phyloP scores from a whole-genome alignment of 2,329 filamentous ascomycete genomes.

The Diaporthe eres region DNA sequence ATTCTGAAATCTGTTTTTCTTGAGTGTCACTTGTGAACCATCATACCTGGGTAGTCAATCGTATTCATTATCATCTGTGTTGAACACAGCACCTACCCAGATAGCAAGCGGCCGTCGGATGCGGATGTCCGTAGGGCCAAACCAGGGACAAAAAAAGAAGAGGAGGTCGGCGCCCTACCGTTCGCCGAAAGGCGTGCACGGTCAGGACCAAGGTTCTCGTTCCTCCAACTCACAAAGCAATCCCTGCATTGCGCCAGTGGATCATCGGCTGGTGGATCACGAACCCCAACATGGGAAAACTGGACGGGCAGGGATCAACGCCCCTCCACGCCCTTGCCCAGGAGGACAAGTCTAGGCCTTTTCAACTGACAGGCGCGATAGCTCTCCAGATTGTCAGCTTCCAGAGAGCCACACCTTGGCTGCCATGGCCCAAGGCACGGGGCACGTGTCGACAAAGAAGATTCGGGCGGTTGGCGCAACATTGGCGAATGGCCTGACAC shows the following conservation, averaged over 20 bases:
- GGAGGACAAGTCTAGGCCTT: slow-evolving; percentile 22
- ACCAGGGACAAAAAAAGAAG: slow-evolving; percentile 17
- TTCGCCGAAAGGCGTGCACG: slow-evolving; percentile 31
- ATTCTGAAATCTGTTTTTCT: background rate
- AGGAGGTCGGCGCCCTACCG: slow-evolving; percentile 15
- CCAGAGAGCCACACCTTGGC: background rate
- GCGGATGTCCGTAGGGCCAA: slow-evolving; percentile 8
- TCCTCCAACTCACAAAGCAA: slow-evolving; percentile 31
- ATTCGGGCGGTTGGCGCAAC: slow-evolving; percentile 1
- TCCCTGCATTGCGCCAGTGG: slow-evolving; percentile 28
- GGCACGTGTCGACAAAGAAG: slow-evolving; percentile 15
- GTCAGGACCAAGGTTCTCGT: slow-evolving; percentile 26
- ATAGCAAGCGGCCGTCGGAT: background rate
- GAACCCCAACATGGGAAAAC: slow-evolving; percentile 13
- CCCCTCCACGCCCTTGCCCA: slow-evolving; percentile 7
- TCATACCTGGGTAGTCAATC: background rate
- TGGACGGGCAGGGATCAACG: slow-evolving; percentile 20
- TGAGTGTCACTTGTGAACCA: background rate
- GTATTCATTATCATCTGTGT: background rate
- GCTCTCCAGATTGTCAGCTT: background rate
- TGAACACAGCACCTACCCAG: background rate
- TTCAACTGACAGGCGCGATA: slow-evolving; percentile 5
- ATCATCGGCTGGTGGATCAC: slow-evolving; percentile 15
- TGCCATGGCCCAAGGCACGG: slow-evolving; percentile 12
- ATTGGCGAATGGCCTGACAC: slow-evolving; percentile 10